phyloP scores from a whole-genome alignment of 331 rosid species.

The Erythrophleum ivorense region DNA sequence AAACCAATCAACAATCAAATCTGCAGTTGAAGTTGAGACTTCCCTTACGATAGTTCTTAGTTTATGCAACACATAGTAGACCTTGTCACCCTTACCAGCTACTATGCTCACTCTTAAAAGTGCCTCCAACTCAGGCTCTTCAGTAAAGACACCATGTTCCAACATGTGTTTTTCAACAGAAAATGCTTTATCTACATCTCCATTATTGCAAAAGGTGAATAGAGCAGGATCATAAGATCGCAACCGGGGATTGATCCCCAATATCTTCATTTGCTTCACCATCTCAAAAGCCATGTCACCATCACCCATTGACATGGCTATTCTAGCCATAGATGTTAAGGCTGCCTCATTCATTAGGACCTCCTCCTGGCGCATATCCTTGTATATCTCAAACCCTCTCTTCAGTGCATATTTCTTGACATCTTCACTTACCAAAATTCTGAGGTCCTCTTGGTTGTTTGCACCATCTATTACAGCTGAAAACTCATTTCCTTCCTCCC shows the following conservation, averaged over 20 bases:
- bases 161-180: slow-evolving; percentile 86
- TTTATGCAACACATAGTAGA: slow-evolving; percentile 83
- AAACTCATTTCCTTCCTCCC: slow-evolving; percentile 36
- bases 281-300: slow-evolving; percentile 92
- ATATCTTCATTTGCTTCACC: slow-evolving; percentile 81
- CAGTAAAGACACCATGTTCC: slow-evolving; percentile 82
- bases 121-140: slow-evolving; percentile 87
- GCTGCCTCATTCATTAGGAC: slow-evolving; percentile 85
- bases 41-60: slow-evolving; percentile 71
- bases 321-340: slow-evolving; percentile 89
- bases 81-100: slow-evolving; percentile 66
- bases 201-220: slow-evolving; percentile 64
- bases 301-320: slow-evolving; percentile 90
- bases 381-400: slow-evolving; percentile 79
- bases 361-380: slow-evolving; percentile 65
- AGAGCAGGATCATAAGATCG: slow-evolving; percentile 92
- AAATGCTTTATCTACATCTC: slow-evolving; percentile 80
- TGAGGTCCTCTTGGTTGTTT: slow-evolving; percentile 40
- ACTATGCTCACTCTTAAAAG: slow-evolving; percentile 68
- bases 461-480: slow-evolving; percentile 34
- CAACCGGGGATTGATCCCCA: slow-evolving; percentile 77
- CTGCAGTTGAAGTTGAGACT: slow-evolving; percentile 63
- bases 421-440: slow-evolving; percentile 66
- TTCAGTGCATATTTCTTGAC: slow-evolving; percentile 68
- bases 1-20: slow-evolving; percentile 75